Percentiles rank a stretch among this genome's conserved stretches.
phyloP scores from a whole-genome alignment of 2,329 filamentous ascomycete genomes.

The Neoarthrinium moseri region DNA sequence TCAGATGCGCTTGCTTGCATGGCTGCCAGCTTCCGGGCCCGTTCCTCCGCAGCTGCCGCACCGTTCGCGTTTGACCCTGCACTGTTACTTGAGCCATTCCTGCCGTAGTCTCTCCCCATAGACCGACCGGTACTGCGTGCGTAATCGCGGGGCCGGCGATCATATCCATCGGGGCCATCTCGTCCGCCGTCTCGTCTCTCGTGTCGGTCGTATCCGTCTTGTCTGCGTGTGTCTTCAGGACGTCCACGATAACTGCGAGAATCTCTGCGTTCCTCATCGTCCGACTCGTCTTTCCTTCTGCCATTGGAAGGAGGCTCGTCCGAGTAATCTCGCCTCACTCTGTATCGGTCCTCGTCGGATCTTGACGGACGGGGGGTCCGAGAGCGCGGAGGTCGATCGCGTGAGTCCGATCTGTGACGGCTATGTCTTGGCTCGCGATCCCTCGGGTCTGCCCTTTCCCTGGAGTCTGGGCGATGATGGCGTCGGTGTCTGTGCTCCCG shows the following conservation, averaged over 20 bases:
- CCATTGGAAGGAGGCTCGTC: slow-evolving; percentile 3
- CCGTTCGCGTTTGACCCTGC: slow-evolving; percentile 33
- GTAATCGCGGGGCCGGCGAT: neutral
- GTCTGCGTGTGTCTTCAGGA: slow-evolving; percentile 8
- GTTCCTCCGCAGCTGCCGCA: slow-evolving; percentile 42
- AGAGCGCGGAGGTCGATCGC: slow-evolving; percentile 32
- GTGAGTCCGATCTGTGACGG: slow-evolving; percentile 45
- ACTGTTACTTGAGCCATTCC: slow-evolving; percentile 16
- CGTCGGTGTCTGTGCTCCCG: slow-evolving; percentile 42
- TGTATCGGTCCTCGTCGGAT: slow-evolving; percentile 35
- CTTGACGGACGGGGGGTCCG: slow-evolving; percentile 33
- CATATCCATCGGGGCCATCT: neutral
- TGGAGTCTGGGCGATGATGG: slow-evolving; percentile 30
- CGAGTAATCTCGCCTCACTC: slow-evolving; percentile 17
- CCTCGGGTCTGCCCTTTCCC: slow-evolving; percentile 36
- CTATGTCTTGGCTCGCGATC: slow-evolving; percentile 39
- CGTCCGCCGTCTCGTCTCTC: neutral
- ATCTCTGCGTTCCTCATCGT: slow-evolving; percentile 23
- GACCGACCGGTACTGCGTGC: slow-evolving; percentile 5
- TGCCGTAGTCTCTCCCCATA: slow-evolving; percentile 7
- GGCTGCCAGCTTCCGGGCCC: slow-evolving; percentile 65
- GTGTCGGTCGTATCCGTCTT: slow-evolving; percentile 1
- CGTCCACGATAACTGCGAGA: slow-evolving; percentile 13
- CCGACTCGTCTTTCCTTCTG: slow-evolving; percentile 25
- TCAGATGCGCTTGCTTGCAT: slow-evolving; percentile 72